Conservation (phyloP, 2,329 filamentous ascomycete genomes). For the Dactylellina sp. region DNA sequence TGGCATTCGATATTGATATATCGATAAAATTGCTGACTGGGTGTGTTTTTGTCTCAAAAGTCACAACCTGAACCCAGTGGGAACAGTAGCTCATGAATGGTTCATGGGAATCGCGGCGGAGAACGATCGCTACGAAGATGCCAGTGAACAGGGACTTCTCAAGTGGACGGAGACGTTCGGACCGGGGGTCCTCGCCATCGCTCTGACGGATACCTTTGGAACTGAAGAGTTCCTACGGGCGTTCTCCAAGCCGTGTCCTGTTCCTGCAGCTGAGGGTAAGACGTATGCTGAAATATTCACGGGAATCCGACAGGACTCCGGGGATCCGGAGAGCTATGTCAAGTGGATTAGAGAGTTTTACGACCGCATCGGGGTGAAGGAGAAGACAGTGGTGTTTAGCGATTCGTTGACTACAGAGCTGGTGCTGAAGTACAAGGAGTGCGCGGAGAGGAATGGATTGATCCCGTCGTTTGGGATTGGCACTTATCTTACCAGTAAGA, state of each 20-base stretch:
- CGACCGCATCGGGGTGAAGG: constrained; percentile 68
- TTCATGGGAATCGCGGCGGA: constrained; percentile 98
- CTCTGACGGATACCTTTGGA: constrained; percentile 95
- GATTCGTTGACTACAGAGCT: constrained; percentile 92
- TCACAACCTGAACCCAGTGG: constrained; percentile 83
- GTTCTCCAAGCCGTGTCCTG: constrained; percentile 76
- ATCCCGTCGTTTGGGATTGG: constrained; percentile 91
- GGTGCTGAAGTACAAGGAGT: constrained; percentile 88
- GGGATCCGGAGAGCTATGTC: constrained; percentile 83
- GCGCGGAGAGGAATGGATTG: constrained; percentile 83
- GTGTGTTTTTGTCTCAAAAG: constrained; percentile 63
- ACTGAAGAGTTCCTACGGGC: constrained; percentile 87
- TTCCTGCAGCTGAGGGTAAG: constrained; percentile 65
- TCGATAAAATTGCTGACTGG: too few relatives aligned
- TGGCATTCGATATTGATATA: too few relatives aligned
- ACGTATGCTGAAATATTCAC: constrained; percentile 85
- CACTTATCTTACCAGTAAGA: constrained; percentile 87
- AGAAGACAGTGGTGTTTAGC: constrained; percentile 93
- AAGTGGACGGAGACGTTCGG: constrained; percentile 96
- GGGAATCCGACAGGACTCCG: constrained; percentile 90
- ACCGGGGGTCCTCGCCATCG: constrained; percentile 82
- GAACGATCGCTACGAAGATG: constrained; percentile 82
- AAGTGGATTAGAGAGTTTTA: constrained; percentile 85
- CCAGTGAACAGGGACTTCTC: constrained; percentile 83
- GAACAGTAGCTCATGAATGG: constrained; percentile 97